These are phyloP conservation scores for Umbellularia californica DNA, from an alignment of 164 flowering plant genomes.

Conservation along the genomic window DNA sequence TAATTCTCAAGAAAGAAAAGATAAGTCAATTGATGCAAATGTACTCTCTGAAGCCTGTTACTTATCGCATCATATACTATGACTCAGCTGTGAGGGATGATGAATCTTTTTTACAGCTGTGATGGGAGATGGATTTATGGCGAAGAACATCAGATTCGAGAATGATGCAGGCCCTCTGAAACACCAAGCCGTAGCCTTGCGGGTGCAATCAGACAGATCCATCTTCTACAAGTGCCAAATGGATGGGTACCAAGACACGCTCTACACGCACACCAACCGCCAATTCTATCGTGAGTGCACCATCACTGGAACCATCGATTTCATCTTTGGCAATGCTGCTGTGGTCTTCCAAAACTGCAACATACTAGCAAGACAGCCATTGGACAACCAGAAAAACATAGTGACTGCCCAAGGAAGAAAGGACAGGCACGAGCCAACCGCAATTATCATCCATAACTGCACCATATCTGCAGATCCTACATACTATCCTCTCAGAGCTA, in stretches of 20 bases:
- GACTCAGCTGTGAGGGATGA: not conserved
- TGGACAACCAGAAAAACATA: constrained; percentile 36
- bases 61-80: too few relatives aligned
- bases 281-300: constrained; percentile 82
- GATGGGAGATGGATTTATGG: constrained; percentile 50
- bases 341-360: constrained; percentile 76
- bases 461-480: constrained; percentile 32
- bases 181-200: constrained; percentile 76
- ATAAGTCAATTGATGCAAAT: too few relatives aligned
- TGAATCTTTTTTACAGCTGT: constrained; percentile 31
- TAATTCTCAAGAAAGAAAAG: too few relatives aligned
- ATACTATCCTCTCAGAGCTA: constrained; percentile 19
- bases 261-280: constrained; percentile 59
- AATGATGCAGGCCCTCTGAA: constrained; percentile 64
- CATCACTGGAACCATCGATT: constrained; percentile 72
- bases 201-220: constrained; percentile 47
- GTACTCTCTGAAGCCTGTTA: too few relatives aligned
- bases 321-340: constrained; percentile 63
- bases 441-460: constrained; percentile 48
- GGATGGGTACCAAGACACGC: constrained; percentile 69
- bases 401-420: constrained; percentile 60
- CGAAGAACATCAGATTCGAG: constrained; percentile 72
- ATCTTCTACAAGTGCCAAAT: constrained; percentile 68
- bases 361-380: constrained; percentile 47
- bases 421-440: constrained; percentile 28